Evolutionary conservation across 768 basidiomycete genomes (phyloP).

Genomic region (Xanthoconium purpureum): DNA sequence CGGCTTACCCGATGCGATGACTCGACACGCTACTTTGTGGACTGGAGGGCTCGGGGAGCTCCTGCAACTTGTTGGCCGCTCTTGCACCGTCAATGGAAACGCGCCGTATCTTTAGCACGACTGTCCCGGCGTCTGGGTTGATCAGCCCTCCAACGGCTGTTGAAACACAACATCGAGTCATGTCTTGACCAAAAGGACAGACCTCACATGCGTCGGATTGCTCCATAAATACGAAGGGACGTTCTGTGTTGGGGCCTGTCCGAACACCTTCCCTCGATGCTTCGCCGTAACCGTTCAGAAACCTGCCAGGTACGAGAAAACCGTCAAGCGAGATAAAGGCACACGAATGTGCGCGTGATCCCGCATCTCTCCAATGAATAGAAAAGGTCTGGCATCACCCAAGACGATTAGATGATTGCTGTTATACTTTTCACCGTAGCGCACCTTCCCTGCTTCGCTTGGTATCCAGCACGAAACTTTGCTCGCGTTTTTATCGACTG

Average conservation of each 20-base stretch:
- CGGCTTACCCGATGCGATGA: constrained; percentile 45
- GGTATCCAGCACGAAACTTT: constrained; percentile 69
- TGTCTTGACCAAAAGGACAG: background rate
- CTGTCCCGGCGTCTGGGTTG: constrained; percentile 45
- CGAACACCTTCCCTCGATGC: constrained; percentile 53
- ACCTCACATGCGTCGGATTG: constrained; percentile 38
- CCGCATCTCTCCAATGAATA: constrained; percentile 65
- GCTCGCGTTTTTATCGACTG: constrained; percentile 42
- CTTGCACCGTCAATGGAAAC: constrained; percentile 31
- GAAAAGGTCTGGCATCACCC: constrained; percentile 46
- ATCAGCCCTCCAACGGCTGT: constrained; percentile 21
- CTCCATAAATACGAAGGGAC: constrained; percentile 59
- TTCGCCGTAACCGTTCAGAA: constrained; percentile 55
- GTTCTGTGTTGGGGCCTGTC: constrained; percentile 46
- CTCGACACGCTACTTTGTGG: constrained; percentile 40
- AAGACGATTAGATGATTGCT: constrained; percentile 3
- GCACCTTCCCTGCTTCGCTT: constrained; percentile 55
- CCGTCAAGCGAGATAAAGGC: constrained; percentile 66
- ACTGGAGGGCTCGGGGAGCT: constrained; percentile 35
- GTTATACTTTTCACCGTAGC: background rate
- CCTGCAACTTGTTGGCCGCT: constrained; percentile 42
- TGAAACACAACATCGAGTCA: background rate
- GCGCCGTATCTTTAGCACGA: constrained; percentile 47
- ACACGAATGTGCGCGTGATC: constrained; percentile 50
- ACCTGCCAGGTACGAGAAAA: constrained; percentile 57